phyloP scores from a whole-genome alignment of 129 eudicot species.

The Daucus carota region DH1_v3.0 NC_030384.2:44031001-44031500 shows the following conservation, averaged over 20 bases:
- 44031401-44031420: neutral
- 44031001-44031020: constrained; percentile 23
- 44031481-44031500: neutral
- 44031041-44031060: constrained; percentile 10
- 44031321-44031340: neutral
- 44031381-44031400: neutral
- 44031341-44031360: neutral
- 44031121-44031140: neutral
- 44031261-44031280: neutral
- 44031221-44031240: neutral
- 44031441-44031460: neutral
- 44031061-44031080: neutral
- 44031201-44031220: neutral
- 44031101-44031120: neutral
- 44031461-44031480: neutral
- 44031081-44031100: neutral
- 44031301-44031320: neutral
- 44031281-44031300: neutral
- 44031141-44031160: neutral
- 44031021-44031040: constrained; percentile 21
- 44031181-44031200: neutral
- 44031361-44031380: neutral
- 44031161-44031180: neutral
- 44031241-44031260: neutral
- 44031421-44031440: neutral